Evolutionary conservation across 768 basidiomycete genomes (phyloP), one percentile per base, ranked within the genome.

Genomic region (Lactifluus piperatus): DNA sequence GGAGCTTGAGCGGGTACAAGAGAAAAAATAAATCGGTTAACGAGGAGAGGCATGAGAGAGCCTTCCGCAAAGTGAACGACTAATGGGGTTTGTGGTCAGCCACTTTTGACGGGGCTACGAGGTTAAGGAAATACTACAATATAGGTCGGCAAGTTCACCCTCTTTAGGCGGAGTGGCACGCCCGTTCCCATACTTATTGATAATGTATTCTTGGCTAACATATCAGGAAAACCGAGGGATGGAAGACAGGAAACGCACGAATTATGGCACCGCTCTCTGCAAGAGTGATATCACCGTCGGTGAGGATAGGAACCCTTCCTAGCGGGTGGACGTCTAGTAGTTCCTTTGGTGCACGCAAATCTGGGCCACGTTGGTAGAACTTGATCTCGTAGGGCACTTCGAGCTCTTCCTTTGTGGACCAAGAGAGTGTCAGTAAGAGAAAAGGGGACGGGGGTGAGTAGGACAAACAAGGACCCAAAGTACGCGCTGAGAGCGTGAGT

Each of bases 401-500:
- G 9, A 83, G 72, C 62, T 83, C 81, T 67, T 83, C 80, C 80
- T 81, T 43, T 14, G 36, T 18, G 1, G 5, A 24, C n/a, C 20
- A 32, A 30, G 5, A 44, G 32, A 4, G 9, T 24, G 18, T 55
- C 18, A 56, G 47, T 4, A 16, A 18, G 5, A 30, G 11, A 47
- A 37, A 11, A 27, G 29, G 16, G 14, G 29, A 7, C 24, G 11
- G 7, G 22, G 7, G 22, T 53, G 18, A 54, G 48, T 49, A 48
- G 41, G 50, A 54, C 67, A 43, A 20, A 74, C 74, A 60, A 75
- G 65, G 34, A 80, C 68, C 78, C 78, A 81, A 14, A 80, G 69
- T 46, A 81, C 68, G 22, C 78, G 71, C 60, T 78, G 77, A 6
- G 79, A 77, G n/a, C 78, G 75, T 8, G 77, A 78, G 57, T 79